Base-by-base conservation (phyloP, 352 stramenopile species). In the Elongisporangium anandrum region DNA sequence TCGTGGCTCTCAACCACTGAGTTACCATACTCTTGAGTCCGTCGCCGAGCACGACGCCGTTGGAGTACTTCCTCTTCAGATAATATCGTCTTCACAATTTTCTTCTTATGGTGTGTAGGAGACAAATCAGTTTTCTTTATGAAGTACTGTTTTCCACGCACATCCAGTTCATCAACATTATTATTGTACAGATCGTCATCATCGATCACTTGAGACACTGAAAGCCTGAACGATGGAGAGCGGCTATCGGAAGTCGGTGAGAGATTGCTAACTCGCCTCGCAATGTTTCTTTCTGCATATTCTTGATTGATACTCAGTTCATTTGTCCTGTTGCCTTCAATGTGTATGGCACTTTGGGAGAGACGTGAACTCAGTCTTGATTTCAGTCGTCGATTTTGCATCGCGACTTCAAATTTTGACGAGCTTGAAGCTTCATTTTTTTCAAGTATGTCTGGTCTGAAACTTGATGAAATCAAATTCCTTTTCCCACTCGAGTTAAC, bases 51-150 rank as follows among this genome's bases (percentile, higher is more conserved):
- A 34, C 54, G 54, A 6, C 50, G 45, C 22, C 66, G 63, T 7
- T 54, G 59, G 21, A 60, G 20, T 4, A 65, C 63, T 29, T 81
- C 69, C 24, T 77, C 56, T 38, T 81, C 69, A 1, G 70, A 73
- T 2, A 81, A 24, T 26, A 79, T 60, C 52, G 72, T 77, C 15
- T 65, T 63, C 12, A 81, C 69, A 19, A 77, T 69, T 34, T 51
- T 81, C 50, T 81, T 74, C 17, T 57, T 54, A 4, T 54, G 67
- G 53, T 39, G 20, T 0, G 20, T 19, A 29, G 41, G 34, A 38
- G 34, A 57, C 22, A 47, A n/a, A 17, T 22, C 34, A 20, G 38
- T 26, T 53, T 48, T 38, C 15, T 57, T 0, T 48, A 29, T 51
- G 19, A 8, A 41, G 34, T 21, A 48, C 12, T 54, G 15, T 55